Evolutionary conservation across 495 filamentous ascomycete genomes (phyloP).

Genomic region (Pyronema domesticum): DNA sequence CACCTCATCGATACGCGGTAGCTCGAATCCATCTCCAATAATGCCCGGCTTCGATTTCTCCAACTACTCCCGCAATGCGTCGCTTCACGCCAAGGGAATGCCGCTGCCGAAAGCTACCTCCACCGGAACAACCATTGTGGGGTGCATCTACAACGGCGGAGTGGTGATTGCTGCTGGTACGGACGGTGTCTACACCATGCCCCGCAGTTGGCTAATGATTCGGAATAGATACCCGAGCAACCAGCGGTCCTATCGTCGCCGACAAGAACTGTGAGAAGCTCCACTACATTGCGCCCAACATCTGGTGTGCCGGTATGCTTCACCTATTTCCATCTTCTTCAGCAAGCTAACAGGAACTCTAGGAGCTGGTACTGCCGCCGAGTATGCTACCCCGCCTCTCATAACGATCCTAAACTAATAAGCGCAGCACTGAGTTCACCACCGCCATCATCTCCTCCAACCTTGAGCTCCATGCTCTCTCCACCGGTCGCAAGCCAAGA

Average conservation of each 20-base stretch:
- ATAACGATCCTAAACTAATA: conserved; percentile 26
- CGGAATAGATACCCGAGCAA: conserved; percentile 95
- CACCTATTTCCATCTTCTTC: neutral
- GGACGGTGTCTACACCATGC: conserved; percentile 17
- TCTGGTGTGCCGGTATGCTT: conserved; percentile 78
- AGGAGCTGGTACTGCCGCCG: conserved; percentile 80
- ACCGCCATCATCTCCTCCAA: conserved; percentile 96
- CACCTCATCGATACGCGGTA: neutral
- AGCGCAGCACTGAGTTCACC: conserved; percentile 70
- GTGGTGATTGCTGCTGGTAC: conserved; percentile 51
- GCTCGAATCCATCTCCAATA: conserved; percentile 1
- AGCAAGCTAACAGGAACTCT: conserved; percentile 1
- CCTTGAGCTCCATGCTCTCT: conserved; percentile 88
- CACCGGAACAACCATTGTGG: conserved; percentile 98
- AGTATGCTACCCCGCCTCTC: conserved; percentile 89
- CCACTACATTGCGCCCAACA: conserved; percentile 95
- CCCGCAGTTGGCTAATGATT: neutral
- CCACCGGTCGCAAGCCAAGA: conserved; percentile 85
- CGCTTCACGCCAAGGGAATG: conserved; percentile 79
- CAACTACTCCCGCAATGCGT: conserved; percentile 95
- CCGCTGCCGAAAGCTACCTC: conserved; percentile 94
- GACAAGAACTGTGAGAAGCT: conserved; percentile 99
- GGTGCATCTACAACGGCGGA: conserved; percentile 89
- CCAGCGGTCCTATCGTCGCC: conserved; percentile 91
- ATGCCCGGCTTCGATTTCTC: conserved; percentile 99